phyloP scores from a whole-genome alignment of 2,329 filamentous ascomycete genomes.

The Phaeosphaeria sp. region DNA sequence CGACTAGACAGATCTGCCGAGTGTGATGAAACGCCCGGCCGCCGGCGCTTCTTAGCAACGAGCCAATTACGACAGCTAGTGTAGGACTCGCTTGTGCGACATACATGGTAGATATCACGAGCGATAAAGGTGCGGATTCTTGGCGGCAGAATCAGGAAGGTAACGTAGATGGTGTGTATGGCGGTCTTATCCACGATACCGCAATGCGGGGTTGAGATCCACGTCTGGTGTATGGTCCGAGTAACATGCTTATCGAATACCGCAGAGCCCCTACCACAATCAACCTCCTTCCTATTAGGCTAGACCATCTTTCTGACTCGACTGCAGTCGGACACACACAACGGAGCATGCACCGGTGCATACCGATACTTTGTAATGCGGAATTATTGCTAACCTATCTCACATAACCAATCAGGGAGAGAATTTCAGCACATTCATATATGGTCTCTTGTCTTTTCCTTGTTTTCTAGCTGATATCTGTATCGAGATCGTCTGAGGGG shows the following conservation, averaged over 20 bases:
- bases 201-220: slow-evolving; percentile 11
- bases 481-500: not conserved
- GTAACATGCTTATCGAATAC: slow-evolving; percentile 7
- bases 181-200: slow-evolving; percentile 14
- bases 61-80: not conserved
- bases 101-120: not conserved
- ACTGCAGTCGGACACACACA: not conserved
- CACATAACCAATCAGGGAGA: not conserved
- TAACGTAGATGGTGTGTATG: slow-evolving; percentile 15
- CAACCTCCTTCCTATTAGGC: slow-evolving; percentile 31
- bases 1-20: not conserved
- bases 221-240: not conserved
- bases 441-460: too few relatives aligned
- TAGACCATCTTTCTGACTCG: not conserved
- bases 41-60: not conserved
- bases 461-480: too few relatives aligned
- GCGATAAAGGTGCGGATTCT: not conserved
- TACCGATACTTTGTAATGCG: too few relatives aligned
- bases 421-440: not conserved
- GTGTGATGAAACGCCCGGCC: not conserved
- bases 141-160: not conserved
- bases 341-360: too few relatives aligned
- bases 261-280: slow-evolving; percentile 13
- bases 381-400: not conserved
- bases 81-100: not conserved